Base-by-base conservation (phyloP, 1,284 basidiomycete genomes). In the Polyporus tsugae region DNA sequence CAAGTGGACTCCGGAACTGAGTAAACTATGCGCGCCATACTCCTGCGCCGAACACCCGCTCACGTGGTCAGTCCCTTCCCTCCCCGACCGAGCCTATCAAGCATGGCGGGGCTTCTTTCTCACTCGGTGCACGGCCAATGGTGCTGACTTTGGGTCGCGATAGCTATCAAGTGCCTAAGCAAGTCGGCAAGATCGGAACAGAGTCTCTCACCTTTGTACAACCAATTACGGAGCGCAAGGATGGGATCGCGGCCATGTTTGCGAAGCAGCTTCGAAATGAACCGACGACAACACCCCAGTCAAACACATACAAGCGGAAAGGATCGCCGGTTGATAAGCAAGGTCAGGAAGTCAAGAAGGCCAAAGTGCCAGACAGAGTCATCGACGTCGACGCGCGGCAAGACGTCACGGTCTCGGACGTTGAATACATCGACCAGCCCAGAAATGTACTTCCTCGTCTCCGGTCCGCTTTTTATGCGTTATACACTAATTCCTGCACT, bases 171-270 rank as follows among this genome's bases (percentile, higher is more conserved):
- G 97, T 98, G 0, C 94, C 95, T 0, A 89, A 88, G 69, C 96
- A 98, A 82, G 91, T 99, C 0, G 96, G 96, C 0, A 97, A 94
- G 81, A 92, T 98, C 3, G 95, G 95, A 6, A 90, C 84, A 3
- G 93, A 97, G 75, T 94, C 94, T 6, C 81, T 91, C 1, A 88
- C 89, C 1, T 97, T 95, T 78, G 91, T 98, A 60, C 85, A 94
- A 73, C 96, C 96, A 0, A 81, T 98, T 22, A 82, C 89, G 5
- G 82, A 88, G 65, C 86, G 96, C 42, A 94, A 93, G 75, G 96
- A 97, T 75, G 95, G 95, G 3, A 95, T 98, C 70, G 86, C 92
- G 77, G 92, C 93, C 7, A 93, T 97, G 89, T 98, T 96, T 76
- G 85, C 87, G 6, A 93, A 90, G 75, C 91, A 91, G 73, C 62